These are phyloP conservation scores for Ophiostoma montium DNA, from an alignment of 2,329 filamentous ascomycete genomes.

Conservation along the genomic window DNA sequence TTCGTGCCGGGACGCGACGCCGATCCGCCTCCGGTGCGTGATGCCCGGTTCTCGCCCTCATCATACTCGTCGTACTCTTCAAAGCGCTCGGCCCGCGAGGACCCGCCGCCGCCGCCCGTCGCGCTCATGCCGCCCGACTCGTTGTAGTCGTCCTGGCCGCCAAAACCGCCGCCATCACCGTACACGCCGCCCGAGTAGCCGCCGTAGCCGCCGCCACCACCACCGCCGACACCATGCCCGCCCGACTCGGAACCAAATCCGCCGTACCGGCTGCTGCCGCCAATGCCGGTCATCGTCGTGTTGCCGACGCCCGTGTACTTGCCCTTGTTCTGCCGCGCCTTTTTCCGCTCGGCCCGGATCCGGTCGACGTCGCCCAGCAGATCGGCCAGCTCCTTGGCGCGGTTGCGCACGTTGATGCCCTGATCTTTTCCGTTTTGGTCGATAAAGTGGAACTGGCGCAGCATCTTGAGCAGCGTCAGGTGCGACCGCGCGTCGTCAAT, in stretches of 20 bases:
- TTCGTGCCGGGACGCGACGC: slow-evolving; percentile 33
- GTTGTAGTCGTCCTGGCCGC: slow-evolving; percentile 64
- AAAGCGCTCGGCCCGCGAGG: slow-evolving; percentile 60
- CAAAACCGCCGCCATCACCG: slow-evolving; percentile 90
- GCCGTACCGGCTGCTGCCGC: slow-evolving; percentile 50
- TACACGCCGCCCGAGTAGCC: slow-evolving; percentile 64
- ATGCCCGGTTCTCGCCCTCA: slow-evolving; percentile 43
- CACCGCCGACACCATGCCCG: slow-evolving; percentile 47
- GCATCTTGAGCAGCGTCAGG: slow-evolving; percentile 91
- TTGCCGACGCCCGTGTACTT: slow-evolving; percentile 81
- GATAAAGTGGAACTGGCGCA: slow-evolving; percentile 96
- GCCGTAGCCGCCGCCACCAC: slow-evolving; percentile 33
- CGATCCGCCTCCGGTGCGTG: slow-evolving; percentile 22
- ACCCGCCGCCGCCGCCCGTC: slow-evolving; percentile 18
- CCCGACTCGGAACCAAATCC: slow-evolving; percentile 85
- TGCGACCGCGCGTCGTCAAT: slow-evolving; percentile 95
- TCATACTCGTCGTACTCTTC: slow-evolving; percentile 97
- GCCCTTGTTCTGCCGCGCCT: slow-evolving; percentile 75
- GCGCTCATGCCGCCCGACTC: slow-evolving; percentile 24
- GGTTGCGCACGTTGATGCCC: slow-evolving; percentile 91
- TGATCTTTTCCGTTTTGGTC: slow-evolving; percentile 95
- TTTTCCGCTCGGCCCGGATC: slow-evolving; percentile 73
- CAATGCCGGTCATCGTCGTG: slow-evolving; percentile 26
- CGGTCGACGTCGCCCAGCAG: slow-evolving; percentile 85
- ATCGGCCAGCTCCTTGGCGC: slow-evolving; percentile 88